These are phyloP conservation scores for Arthrobotrys sphaeroides DNA, from an alignment of 2,329 filamentous ascomycete species.

Conservation along the genomic window DNA sequence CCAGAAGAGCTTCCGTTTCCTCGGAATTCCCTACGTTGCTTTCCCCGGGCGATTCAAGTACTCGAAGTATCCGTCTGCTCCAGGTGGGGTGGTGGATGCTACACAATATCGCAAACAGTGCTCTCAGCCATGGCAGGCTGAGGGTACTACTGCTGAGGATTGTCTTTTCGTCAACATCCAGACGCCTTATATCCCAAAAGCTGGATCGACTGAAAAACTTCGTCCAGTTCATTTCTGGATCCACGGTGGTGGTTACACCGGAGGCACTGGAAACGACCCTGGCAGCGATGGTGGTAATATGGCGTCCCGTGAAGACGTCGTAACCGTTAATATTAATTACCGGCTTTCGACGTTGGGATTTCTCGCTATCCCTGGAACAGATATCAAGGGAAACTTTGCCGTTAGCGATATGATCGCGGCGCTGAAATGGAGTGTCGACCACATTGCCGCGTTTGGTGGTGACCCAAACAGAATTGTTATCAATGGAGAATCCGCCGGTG, in stretches of 20 bases:
- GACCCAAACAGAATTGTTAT: conserved; percentile 56
- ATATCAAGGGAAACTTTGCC: conserved; percentile 64
- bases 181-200: conserved; percentile 63
- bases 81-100: conserved; percentile 64
- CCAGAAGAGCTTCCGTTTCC: conserved; percentile 67
- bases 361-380: conserved; percentile 68
- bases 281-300: conserved; percentile 68
- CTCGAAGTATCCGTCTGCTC: conserved; percentile 62
- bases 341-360: conserved; percentile 70
- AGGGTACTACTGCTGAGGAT: conserved; percentile 62
- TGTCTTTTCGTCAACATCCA: conserved; percentile 66
- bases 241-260: conserved; percentile 68
- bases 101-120: conserved; percentile 65
- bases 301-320: conserved; percentile 69
- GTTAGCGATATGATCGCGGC: conserved; percentile 56
- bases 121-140: conserved; percentile 59
- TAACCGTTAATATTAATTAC: conserved; percentile 71
- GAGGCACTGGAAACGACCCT: conserved; percentile 63
- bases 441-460: conserved; percentile 56
- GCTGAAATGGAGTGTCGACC: conserved; percentile 57
- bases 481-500: conserved; percentile 60
- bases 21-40: conserved; percentile 64
- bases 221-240: conserved; percentile 67
- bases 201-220: conserved; percentile 56
- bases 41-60: conserved; percentile 65